These are phyloP conservation scores for Daldinia caldariorum DNA, from an alignment of 495 filamentous ascomycete genomes.

Conservation along the genomic window DNA sequence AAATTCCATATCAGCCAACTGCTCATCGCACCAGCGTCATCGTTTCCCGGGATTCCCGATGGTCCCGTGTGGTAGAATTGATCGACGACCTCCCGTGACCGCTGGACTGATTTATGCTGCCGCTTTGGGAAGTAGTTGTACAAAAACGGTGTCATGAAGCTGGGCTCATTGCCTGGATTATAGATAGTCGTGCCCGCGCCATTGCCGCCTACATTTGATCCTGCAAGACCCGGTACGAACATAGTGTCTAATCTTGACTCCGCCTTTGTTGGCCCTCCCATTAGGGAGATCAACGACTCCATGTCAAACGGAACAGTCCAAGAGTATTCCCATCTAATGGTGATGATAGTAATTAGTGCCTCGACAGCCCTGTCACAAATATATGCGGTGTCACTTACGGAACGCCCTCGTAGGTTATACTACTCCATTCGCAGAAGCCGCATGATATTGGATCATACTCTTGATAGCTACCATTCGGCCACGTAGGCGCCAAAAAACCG, in stretches of 20 bases:
- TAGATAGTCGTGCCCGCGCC: slow-evolving; percentile 55
- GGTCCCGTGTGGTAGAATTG: slow-evolving; percentile 60
- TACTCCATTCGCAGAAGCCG: slow-evolving; percentile 70
- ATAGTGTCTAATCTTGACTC: slow-evolving; percentile 67
- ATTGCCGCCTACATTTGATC: slow-evolving; percentile 39
- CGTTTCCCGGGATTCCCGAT: slow-evolving; percentile 71
- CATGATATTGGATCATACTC: slow-evolving; percentile 67
- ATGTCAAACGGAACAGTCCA: slow-evolving; percentile 74
- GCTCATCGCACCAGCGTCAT: slow-evolving; percentile 73
- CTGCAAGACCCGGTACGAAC: slow-evolving; percentile 61
- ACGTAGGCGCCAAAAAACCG: slow-evolving; percentile 70
- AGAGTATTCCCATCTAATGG: slow-evolving; percentile 69
- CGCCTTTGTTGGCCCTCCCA: slow-evolving; percentile 67
- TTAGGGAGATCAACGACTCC: slow-evolving; percentile 62
- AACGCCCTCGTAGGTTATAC: slow-evolving; percentile 67
- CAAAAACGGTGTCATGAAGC: slow-evolving; percentile 72
- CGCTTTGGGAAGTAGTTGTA: slow-evolving; percentile 69
- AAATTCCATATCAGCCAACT: slow-evolving; percentile 73
- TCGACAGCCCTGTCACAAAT: too few relatives aligned
- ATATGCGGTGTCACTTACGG: slow-evolving; percentile 44
- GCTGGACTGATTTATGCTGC: slow-evolving; percentile 67
- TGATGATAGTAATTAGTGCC: slow-evolving; percentile 3
- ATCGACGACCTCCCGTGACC: slow-evolving; percentile 61
- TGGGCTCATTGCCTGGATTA: slow-evolving; percentile 72
- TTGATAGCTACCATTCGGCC: slow-evolving; percentile 62